These are phyloP conservation scores for Alternaria novae-zelandiae DNA, from an alignment of 2,329 filamentous ascomycete genomes.

Conservation along the genomic window DNA sequence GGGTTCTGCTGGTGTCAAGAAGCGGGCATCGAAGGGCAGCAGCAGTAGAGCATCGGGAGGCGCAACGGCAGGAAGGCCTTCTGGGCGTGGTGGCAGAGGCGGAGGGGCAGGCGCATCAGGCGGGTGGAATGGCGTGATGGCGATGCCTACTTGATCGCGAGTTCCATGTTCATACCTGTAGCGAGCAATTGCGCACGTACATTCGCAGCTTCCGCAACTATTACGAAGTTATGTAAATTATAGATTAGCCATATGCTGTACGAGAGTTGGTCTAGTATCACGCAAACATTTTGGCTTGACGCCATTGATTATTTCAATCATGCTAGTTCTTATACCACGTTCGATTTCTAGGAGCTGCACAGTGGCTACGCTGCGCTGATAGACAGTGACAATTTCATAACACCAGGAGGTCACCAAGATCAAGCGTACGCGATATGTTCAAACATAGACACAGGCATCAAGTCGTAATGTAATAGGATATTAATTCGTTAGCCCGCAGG, in stretches of 20 bases:
- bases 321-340: neutral
- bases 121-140: conserved; percentile 29
- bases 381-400: neutral
- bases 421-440: neutral
- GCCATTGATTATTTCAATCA: neutral
- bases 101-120: conserved; percentile 8
- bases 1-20: conserved; percentile 26
- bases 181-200: neutral
- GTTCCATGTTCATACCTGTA: neutral
- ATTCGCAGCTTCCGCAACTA: neutral
- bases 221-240: neutral
- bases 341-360: neutral
- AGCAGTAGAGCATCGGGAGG: conserved; percentile 20
- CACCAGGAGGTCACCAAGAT: neutral
- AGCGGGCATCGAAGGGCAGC: conserved; percentile 19
- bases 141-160: conserved; percentile 37
- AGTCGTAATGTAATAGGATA: neutral
- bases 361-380: neutral
- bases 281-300: neutral
- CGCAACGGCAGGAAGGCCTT: conserved; percentile 11
- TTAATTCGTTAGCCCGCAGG: conserved; percentile 23
- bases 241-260: neutral
- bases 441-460: neutral
- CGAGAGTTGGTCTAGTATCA: neutral
- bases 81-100: conserved; percentile 14